Conservation (phyloP, 1,139 yeast species). For the Yamadazyma membranifaciens region DNA sequence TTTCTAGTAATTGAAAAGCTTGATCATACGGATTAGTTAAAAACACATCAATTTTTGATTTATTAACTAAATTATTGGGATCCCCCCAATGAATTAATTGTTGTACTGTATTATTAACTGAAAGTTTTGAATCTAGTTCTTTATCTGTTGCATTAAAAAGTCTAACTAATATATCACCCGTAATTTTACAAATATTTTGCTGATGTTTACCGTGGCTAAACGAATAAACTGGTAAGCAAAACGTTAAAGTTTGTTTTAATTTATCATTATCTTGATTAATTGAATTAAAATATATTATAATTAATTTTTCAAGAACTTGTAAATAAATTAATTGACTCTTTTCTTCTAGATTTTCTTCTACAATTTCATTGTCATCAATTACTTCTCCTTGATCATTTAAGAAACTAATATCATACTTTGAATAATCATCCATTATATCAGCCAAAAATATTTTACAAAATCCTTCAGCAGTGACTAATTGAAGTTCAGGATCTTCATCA, state of each 20-base stretch:
- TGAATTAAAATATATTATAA: slow-evolving; percentile 76
- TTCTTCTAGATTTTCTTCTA: slow-evolving; percentile 22
- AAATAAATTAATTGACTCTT: slow-evolving; percentile 33
- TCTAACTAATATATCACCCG: slow-evolving; percentile 66
- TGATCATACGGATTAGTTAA: slow-evolving; percentile 48
- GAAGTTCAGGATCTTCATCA: slow-evolving; percentile 61
- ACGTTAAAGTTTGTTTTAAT: slow-evolving; percentile 77
- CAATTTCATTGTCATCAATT: slow-evolving; percentile 14
- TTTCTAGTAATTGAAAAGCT: slow-evolving; percentile 54
- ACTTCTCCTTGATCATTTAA: too few species aligned
- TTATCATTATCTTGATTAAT: slow-evolving; percentile 60
- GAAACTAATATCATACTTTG: slow-evolving; percentile 9
- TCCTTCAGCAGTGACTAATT: slow-evolving; percentile 84
- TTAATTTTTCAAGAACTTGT: slow-evolving; percentile 55
- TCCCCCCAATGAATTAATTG: slow-evolving; percentile 87
- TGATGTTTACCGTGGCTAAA: slow-evolving; percentile 79
- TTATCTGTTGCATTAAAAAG: slow-evolving; percentile 40
- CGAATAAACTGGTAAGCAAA: slow-evolving; percentile 88
- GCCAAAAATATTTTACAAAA: slow-evolving; percentile 79
- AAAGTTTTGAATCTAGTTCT: slow-evolving; percentile 1
- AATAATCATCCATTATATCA: slow-evolving; percentile 50
- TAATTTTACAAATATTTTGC: slow-evolving; percentile 58
- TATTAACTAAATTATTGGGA: slow-evolving; percentile 64
- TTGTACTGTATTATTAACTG: slow-evolving; percentile 58
- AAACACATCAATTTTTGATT: slow-evolving; percentile 24